Evolutionary conservation across 768 basidiomycete genomes (phyloP).

Genomic region (Rhodocollybia butyracea): DNA sequence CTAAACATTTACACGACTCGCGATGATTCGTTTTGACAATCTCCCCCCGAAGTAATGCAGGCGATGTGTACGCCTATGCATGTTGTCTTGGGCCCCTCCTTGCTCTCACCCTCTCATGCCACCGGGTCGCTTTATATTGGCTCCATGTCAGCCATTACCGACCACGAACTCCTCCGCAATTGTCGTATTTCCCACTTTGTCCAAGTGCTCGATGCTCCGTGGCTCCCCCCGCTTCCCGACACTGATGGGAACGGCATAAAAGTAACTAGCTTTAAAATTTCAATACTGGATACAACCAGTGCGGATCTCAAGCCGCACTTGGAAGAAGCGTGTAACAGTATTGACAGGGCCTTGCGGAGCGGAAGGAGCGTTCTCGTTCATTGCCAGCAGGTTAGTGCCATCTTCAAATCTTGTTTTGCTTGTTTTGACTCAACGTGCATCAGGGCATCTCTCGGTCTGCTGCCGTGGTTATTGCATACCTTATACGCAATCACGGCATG

Average conservation of each 20-base stretch:
- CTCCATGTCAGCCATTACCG: conserved; percentile 56
- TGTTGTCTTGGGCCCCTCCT: conserved; percentile 37
- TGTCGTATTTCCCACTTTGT: conserved; percentile 54
- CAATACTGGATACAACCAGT: conserved; percentile 58
- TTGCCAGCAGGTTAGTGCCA: conserved; percentile 67
- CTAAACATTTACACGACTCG: conserved; percentile 5
- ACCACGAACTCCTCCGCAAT: conserved; percentile 45
- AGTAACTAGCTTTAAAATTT: conserved; percentile 52
- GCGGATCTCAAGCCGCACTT: conserved; percentile 68
- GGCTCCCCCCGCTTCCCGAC: conserved; percentile 40
- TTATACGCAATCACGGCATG: conserved; percentile 73
- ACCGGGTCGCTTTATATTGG: conserved; percentile 66
- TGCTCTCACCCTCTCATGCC: conserved; percentile 12
- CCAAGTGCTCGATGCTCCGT: conserved; percentile 61
- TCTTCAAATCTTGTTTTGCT: neutral
- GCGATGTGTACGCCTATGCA: conserved; percentile 89
- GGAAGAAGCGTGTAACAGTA: conserved; percentile 64
- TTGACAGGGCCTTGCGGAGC: conserved; percentile 54
- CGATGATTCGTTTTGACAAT: conserved; percentile 78
- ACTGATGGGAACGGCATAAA: conserved; percentile 42
- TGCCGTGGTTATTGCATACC: conserved; percentile 77
- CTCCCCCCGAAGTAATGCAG: conserved; percentile 75
- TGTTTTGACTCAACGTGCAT: conserved; percentile 11
- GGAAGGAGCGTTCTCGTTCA: conserved; percentile 74
- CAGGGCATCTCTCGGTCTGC: conserved; percentile 79